Evolutionary conservation across 2,329 filamentous ascomycete genomes (phyloP).

Genomic region (Botrytis pseudocinerea): DNA sequence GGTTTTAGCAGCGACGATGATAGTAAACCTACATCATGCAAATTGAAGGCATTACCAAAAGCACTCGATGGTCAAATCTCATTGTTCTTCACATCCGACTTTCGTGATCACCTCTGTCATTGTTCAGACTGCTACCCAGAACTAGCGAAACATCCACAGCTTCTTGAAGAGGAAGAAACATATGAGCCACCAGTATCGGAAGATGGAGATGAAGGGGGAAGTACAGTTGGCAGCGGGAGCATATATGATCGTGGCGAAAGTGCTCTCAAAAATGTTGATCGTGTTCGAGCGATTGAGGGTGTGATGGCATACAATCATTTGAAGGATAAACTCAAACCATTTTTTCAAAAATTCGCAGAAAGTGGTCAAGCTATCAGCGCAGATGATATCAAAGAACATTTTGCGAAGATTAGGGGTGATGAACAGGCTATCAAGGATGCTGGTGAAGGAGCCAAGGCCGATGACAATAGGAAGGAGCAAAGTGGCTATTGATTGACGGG

Average conservation of each 20-base stretch:
- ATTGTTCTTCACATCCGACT: slow-evolving; percentile 77
- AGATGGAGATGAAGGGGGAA: slow-evolving; percentile 54
- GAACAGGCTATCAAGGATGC: slow-evolving; percentile 52
- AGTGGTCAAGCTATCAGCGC: slow-evolving; percentile 85
- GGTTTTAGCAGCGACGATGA: slow-evolving; percentile 1
- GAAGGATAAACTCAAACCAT: slow-evolving; percentile 92
- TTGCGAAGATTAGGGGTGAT: slow-evolving; percentile 90
- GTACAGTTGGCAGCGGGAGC: slow-evolving; percentile 72
- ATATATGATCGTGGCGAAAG: slow-evolving; percentile 91
- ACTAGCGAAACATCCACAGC: slow-evolving; percentile 70
- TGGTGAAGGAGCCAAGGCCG: slow-evolving; percentile 37
- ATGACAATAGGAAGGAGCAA: slow-evolving; percentile 47
- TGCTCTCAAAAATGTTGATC: slow-evolving; percentile 86
- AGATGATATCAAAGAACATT: slow-evolving; percentile 95
- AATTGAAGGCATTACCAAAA: slow-evolving; percentile 58
- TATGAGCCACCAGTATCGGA: slow-evolving; percentile 90
- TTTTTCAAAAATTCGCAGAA: slow-evolving; percentile 91
- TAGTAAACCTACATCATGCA: slow-evolving; percentile 50
- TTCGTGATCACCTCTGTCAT: slow-evolving; percentile 79
- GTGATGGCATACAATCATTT: slow-evolving; percentile 98
- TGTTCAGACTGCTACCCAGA: slow-evolving; percentile 78
- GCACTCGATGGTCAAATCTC: slow-evolving; percentile 65
- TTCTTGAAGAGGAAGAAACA: slow-evolving; percentile 89
- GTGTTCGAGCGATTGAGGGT: slow-evolving; percentile 89
- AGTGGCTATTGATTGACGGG: slow-evolving; percentile 43